Base-by-base conservation (phyloP, 2,329 filamentous ascomycete genomes). In the Ophiostoma quercus region DNA sequence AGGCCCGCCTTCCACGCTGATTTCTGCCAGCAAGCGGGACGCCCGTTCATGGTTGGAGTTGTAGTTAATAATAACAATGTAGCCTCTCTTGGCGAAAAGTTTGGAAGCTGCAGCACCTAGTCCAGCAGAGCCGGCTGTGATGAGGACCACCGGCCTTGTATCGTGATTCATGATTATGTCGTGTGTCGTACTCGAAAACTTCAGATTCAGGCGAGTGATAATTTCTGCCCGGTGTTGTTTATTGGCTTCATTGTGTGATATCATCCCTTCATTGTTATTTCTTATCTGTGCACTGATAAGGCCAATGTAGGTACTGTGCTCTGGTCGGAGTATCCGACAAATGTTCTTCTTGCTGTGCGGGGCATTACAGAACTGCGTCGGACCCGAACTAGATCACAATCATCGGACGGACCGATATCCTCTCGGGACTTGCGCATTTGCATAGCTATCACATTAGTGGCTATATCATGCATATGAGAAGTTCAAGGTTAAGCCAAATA, bases 61-160 rank as follows among this genome's bases (percentile, higher is more conserved):
- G 78, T 92, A 94, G 79, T 94, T 94, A 76, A 95, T 85, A 9
- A 87, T 86, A 11, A 94, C 81, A 70, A 90, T 88, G 76, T 85
- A 86, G 66, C 90, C 90, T 74, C 89, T 83, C 29, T 83, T 79
- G 9, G 90, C 90, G 74, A 94, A 92, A 41, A 88, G 86, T 69
- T 85, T 84, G 54, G 84, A 85, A 2, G 91, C 83, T 3, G 88
- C 82, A 62, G 90, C 91, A 47, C 92, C 92, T 41, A 94, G 84
- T 2, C 91, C 92, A 73, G 91, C 82, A 62, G 79, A 83, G 37
- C 82, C 81, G n/a, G 82, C 84, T 0, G 83, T 85, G 34, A 85
- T 87, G 70, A 83, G 77, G 19, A 76, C 78, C 3, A 82, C 79
- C 1, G 67, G 70, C 6, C 1, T 75, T 67, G 43, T 39, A 66